These are phyloP conservation scores for Claviceps capensis DNA, from an alignment of 2,329 filamentous ascomycete species.

Conservation along the genomic window DNA sequence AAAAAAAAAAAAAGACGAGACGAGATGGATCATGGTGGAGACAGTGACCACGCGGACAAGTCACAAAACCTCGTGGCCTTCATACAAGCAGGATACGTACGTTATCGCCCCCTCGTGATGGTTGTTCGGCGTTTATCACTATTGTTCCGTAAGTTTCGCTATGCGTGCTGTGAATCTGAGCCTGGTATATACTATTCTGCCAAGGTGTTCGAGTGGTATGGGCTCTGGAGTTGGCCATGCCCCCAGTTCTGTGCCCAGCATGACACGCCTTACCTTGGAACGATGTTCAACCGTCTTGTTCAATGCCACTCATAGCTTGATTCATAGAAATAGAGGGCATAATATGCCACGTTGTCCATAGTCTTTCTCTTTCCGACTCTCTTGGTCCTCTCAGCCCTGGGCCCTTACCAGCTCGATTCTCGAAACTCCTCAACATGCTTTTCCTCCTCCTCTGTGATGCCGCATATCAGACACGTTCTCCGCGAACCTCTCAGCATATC, in stretches of 20 bases:
- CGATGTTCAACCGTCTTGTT: no score
- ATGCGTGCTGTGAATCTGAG: neutral
- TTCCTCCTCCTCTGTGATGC: no score
- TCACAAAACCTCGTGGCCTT: neutral
- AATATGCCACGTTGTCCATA: no score
- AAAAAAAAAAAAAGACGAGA: neutral
- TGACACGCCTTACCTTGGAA: neutral
- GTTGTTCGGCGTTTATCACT: neutral
- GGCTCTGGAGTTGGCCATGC: neutral
- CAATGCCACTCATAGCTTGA: no score
- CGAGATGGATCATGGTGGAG: neutral
- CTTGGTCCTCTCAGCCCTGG: no score
- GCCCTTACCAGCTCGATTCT: no score
- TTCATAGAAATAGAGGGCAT: no score
- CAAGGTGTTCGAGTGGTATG: neutral
- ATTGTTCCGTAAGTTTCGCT: neutral
- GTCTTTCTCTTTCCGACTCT: no score
- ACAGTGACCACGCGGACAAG: neutral
- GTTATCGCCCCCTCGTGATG: neutral
- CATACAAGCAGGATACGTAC: neutral
- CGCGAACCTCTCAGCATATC: no score
- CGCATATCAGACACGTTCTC: no score
- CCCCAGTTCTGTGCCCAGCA: neutral
- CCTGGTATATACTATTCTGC: no score
- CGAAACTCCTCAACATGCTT: no score